These are phyloP conservation scores for Tolypocladium ovalisporum DNA, from an alignment of 2,329 filamentous ascomycete species.

Conservation along the genomic window DNA sequence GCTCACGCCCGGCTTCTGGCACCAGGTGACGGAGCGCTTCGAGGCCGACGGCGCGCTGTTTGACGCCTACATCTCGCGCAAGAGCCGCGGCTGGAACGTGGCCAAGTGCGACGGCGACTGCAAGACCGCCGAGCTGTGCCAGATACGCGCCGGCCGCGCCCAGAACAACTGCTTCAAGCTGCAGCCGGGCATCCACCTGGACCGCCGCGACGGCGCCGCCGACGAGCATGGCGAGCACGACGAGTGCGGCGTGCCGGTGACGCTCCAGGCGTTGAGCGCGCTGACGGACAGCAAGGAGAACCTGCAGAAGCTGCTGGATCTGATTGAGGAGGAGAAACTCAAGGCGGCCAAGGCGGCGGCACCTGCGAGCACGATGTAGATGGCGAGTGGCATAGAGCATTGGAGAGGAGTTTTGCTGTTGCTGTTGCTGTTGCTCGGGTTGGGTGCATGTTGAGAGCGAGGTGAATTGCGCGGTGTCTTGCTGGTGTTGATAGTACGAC, in stretches of 20 bases:
- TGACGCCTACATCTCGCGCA: conserved; percentile 33
- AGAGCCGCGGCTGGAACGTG: conserved; percentile 33
- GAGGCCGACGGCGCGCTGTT: conserved; percentile 32
- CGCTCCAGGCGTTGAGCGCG: conserved; percentile 13
- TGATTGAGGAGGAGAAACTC: conserved; percentile 3
- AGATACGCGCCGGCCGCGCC: conserved; percentile 37
- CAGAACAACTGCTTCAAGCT: conserved; percentile 39
- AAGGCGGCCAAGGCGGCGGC: neutral
- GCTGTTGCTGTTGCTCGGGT: neutral
- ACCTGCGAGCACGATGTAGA: neutral
- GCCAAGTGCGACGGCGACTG: conserved; percentile 31
- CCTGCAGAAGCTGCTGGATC: conserved; percentile 12
- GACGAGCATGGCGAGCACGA: conserved; percentile 10
- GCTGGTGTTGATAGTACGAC: neutral
- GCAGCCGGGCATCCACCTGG: conserved; percentile 20
- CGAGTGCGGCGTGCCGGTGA: conserved; percentile 19
- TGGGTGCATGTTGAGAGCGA: neutral
- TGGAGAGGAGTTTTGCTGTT: neutral
- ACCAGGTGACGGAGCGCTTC: conserved; percentile 40
- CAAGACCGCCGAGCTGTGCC: conserved; percentile 35
- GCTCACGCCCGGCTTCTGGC: conserved; percentile 48
- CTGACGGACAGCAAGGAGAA: conserved; percentile 13
- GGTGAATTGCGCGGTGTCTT: neutral
- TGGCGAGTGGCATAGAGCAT: neutral
- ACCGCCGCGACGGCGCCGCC: conserved; percentile 13